These are phyloP conservation scores for Comarum palustre DNA, from an alignment of 306 rosid genomes.

Conservation along the genomic window DNA sequence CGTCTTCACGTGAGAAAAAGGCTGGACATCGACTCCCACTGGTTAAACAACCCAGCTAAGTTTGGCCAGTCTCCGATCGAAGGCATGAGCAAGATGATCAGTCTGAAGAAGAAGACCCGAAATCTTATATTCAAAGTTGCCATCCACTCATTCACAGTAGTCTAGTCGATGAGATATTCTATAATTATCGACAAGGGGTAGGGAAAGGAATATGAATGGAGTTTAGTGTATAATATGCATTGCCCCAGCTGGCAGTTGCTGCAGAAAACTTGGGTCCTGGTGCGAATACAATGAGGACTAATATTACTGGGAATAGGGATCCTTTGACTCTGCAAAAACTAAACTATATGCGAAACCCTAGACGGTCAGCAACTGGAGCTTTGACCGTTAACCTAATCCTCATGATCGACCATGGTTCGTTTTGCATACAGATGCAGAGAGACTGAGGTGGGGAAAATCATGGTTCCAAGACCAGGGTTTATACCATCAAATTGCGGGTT, in stretches of 20 bases:
- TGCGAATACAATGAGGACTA: slow-evolving; percentile 28
- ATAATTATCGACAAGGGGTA: not conserved
- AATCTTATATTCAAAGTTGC: slow-evolving; percentile 38
- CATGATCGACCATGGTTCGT: slow-evolving; percentile 20
- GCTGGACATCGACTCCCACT: no score
- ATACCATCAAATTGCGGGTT: slow-evolving; percentile 25
- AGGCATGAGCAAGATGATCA: slow-evolving; percentile 14
- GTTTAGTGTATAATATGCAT: not conserved
- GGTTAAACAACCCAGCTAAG: no score
- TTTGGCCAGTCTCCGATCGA: slow-evolving; percentile 30
- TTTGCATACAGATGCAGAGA: slow-evolving; percentile 36
- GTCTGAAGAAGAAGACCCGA: not conserved
- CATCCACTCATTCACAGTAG: slow-evolving; percentile 42
- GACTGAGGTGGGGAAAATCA: slow-evolving; percentile 59
- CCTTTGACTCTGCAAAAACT: slow-evolving; percentile 54
- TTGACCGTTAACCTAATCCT: no score
- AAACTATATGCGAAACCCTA: slow-evolving; percentile 43
- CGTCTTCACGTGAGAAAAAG: no score
- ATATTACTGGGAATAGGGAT: slow-evolving; percentile 10
- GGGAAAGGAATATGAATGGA: not conserved
- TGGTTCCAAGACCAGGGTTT: slow-evolving; percentile 47
- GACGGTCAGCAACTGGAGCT: no score
- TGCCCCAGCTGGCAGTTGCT: not conserved
- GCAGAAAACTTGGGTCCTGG: slow-evolving; percentile 48
- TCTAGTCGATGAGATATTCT: not conserved